Evolutionary conservation across 2,329 filamentous ascomycete genomes (phyloP), one percentile per base, ranked within the genome.

Genomic region (Cryphonectria nitschkei): DNA sequence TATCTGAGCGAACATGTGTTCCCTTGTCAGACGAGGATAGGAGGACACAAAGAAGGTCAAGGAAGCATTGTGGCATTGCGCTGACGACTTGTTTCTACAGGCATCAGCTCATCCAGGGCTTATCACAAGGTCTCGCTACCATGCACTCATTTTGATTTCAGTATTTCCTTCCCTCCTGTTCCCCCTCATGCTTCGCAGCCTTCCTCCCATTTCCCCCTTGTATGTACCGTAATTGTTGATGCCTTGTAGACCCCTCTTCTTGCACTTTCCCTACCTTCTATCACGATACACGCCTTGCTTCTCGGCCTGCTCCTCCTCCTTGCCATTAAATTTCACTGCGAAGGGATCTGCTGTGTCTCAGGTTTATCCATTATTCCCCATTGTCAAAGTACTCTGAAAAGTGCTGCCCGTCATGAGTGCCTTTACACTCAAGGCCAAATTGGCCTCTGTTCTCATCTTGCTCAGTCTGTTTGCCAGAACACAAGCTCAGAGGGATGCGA

Each of bases 331-430:
- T 32, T 2, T 39, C 7, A 61, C 32, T 22, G 22, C 19, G 3
- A 37, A 37, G 3, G 3, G 26, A 22, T 7, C 11, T 39, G 2
- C 19, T 39, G 32, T 39, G 43, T 34, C 11, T 61, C 16, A 39
- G 29, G n/a, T 3, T 37, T 14, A 37, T 37, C 34, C 9, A 13
- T 39, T 39, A 39, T 13, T 39, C 1, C 9, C 34, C n/a, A 14
- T 32, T 64, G 14, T 14, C 13, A 22, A 29, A 37, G 60, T 43
- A 2, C 41, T 43, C 41, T 43, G 37, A 63, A 37, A 63, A 19
- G 60, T 39, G n/a, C 39, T 32, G 52, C 37, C 26, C 37, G 50
- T 8, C 52, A 67, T 67, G 65, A 60, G 37, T 54, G 52, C 29
- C 29, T 43, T 39, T 3, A 11, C 2, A 2, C 16, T 67, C 39